phyloP scores from a whole-genome alignment of 2,329 filamentous ascomycete genomes.

The Periconia sp. region DNA sequence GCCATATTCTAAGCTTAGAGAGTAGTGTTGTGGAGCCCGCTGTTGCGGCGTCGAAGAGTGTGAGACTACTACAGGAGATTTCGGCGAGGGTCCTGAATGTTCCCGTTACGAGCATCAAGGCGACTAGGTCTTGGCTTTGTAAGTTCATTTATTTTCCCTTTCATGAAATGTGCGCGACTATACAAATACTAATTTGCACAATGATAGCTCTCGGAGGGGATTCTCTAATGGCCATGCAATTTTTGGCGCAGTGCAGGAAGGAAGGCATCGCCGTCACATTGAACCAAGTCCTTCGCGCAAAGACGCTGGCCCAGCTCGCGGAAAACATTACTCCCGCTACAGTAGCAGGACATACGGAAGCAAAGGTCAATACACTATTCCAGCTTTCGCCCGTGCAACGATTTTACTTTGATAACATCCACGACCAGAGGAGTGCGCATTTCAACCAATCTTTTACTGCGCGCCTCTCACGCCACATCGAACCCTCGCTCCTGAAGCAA shows the following conservation, averaged over 20 bases:
- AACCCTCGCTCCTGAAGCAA: slow-evolving; percentile 20
- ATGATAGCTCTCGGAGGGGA: slow-evolving; percentile 32
- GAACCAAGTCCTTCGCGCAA: slow-evolving; percentile 36
- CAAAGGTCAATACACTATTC: slow-evolving; percentile 38
- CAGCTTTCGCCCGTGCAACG: slow-evolving; percentile 49
- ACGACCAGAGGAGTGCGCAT: slow-evolving; percentile 35
- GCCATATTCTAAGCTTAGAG: slow-evolving; percentile 43
- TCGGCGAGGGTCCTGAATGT: slow-evolving; percentile 49
- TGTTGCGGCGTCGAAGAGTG: slow-evolving; percentile 13
- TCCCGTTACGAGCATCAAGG: slow-evolving; percentile 23
- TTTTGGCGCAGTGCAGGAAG: slow-evolving; percentile 32
- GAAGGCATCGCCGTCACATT: slow-evolving; percentile 33
- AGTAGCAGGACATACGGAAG: slow-evolving; percentile 12
- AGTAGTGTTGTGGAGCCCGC: slow-evolving; percentile 19
- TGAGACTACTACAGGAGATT: slow-evolving; percentile 32
- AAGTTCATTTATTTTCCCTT: slow-evolving; percentile 9
- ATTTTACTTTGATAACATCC: slow-evolving; percentile 44
- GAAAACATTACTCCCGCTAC: slow-evolving; percentile 15
- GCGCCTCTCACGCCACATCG: slow-evolving; percentile 32
- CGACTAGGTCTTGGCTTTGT: slow-evolving; percentile 33
- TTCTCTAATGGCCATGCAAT: slow-evolving; percentile 37
- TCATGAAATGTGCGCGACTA: not conserved
- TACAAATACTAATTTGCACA: slow-evolving; percentile 5
- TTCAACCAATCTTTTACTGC: slow-evolving; percentile 53
- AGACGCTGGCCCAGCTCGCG: slow-evolving; percentile 32